Percentiles rank a stretch among this genome's conserved stretches.
Conservation (phyloP, 2,329 filamentous ascomycete species). For the Rhynchosporium graminicola region DNA sequence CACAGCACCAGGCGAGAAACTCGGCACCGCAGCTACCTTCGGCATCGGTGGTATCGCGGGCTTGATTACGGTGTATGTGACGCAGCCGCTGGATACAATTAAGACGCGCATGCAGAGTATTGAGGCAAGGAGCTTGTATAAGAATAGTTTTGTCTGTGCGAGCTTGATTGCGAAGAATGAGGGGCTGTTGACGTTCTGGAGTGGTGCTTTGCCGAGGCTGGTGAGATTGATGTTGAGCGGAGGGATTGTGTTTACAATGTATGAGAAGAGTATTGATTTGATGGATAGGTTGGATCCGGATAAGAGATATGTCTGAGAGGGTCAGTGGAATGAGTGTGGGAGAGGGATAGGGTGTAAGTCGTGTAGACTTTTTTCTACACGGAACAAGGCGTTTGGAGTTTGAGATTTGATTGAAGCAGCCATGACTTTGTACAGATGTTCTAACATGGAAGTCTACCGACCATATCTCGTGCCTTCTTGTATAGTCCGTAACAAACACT, state of each 20-base stretch:
- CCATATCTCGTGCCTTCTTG: neutral
- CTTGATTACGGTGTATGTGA: conserved; percentile 82
- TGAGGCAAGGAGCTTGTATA: conserved; percentile 77
- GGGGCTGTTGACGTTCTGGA: conserved; percentile 89
- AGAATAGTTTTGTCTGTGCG: conserved; percentile 84
- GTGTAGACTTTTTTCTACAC: conserved; percentile 16
- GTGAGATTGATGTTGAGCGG: conserved; percentile 86
- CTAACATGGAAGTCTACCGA: neutral
- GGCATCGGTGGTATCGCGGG: conserved; percentile 87
- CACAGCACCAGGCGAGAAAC: conserved; percentile 90
- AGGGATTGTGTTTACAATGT: conserved; percentile 97
- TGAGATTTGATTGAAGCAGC: conserved; percentile 20
- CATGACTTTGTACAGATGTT: conserved; percentile 2
- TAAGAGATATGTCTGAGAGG: conserved; percentile 70
- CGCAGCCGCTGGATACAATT: conserved; percentile 81
- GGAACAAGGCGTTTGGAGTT: conserved; percentile 29
- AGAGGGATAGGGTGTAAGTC: conserved; percentile 8
- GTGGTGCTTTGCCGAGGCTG: conserved; percentile 82
- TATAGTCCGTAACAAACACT: conserved; percentile 14
- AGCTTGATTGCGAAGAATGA: conserved; percentile 84
- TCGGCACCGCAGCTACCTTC: conserved; percentile 85
- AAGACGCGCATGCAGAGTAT: conserved; percentile 99
- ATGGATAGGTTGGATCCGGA: conserved; percentile 81
- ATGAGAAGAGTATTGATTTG: conserved; percentile 93
- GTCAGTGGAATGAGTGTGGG: neutral